Conservation (phyloP, 495 filamentous ascomycete genomes). For the Xylaria longipes region DNA sequence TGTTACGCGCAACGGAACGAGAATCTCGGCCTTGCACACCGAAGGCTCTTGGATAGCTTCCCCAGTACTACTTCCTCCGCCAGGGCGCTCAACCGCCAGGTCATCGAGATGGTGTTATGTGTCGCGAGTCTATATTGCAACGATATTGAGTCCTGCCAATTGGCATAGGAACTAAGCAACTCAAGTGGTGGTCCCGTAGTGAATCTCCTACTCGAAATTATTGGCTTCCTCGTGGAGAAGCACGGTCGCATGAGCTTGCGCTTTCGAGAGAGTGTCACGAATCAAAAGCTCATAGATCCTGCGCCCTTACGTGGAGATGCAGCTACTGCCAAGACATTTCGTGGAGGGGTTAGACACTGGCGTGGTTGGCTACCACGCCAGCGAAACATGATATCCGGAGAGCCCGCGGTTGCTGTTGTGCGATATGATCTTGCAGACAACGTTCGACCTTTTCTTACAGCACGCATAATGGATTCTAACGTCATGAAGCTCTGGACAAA, state of each 20-base stretch:
- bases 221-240: constrained; percentile 9
- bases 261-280: background rate
- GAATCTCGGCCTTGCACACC: background rate
- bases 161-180: background rate
- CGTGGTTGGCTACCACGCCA: constrained; percentile 15
- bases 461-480: background rate
- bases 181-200: background rate
- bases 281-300: background rate
- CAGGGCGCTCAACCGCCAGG: background rate
- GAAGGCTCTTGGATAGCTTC: background rate
- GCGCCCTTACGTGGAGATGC: constrained; percentile 16
- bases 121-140: background rate
- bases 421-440: constrained; percentile 28
- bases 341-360: constrained; percentile 4
- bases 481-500: constrained; percentile 4
- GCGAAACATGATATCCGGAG: constrained; percentile 16
- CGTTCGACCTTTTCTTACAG: constrained; percentile 7
- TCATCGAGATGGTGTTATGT: background rate
- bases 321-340: constrained; percentile 19
- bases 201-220: background rate
- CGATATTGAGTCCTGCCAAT: background rate
- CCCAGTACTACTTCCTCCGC: background rate
- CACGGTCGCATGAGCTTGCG: background rate
- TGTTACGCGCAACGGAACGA: constrained; percentile 7
- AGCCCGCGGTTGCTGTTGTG: constrained; percentile 14